phyloP scores from a whole-genome alignment of 345 rosid genomes.

The Kernera saxatilis region DNA sequence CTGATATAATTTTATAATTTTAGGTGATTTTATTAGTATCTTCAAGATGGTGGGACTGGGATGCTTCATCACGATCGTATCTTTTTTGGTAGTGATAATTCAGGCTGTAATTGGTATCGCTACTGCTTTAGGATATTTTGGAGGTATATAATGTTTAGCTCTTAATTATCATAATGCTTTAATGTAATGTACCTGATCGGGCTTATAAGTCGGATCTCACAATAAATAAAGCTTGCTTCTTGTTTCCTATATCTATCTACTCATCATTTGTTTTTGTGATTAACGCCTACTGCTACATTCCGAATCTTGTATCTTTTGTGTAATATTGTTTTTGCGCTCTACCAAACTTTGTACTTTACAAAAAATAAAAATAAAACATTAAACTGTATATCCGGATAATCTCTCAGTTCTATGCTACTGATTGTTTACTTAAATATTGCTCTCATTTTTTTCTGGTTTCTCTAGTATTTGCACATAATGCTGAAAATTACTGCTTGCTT shows the following conservation, averaged over 20 bases:
- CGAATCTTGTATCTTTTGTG: not conserved
- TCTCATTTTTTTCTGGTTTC: not conserved
- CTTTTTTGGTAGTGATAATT: not conserved
- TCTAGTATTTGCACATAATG: not conserved
- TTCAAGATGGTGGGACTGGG: not conserved
- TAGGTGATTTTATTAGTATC: not conserved
- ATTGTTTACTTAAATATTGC: not conserved
- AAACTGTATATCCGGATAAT: not conserved
- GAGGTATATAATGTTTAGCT: not conserved
- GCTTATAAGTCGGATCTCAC: not conserved
- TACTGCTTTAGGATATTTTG: not conserved
- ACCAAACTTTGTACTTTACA: not conserved
- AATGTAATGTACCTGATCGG: not conserved
- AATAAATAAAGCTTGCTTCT: conserved; percentile 1
- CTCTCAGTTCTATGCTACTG: not conserved
- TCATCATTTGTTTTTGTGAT: not conserved
- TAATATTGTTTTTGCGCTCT: not conserved
- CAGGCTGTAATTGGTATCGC: not conserved
- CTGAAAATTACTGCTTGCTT: too few species aligned
- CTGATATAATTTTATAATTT: not conserved
- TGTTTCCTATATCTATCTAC: not conserved
- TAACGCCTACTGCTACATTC: not conserved
- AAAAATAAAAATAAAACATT: too few species aligned
- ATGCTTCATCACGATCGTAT: not conserved
- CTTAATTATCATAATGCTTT: not conserved